Evolutionary conservation across 257 asterid species (phyloP).

Genomic region (Catharanthus roseus): DNA sequence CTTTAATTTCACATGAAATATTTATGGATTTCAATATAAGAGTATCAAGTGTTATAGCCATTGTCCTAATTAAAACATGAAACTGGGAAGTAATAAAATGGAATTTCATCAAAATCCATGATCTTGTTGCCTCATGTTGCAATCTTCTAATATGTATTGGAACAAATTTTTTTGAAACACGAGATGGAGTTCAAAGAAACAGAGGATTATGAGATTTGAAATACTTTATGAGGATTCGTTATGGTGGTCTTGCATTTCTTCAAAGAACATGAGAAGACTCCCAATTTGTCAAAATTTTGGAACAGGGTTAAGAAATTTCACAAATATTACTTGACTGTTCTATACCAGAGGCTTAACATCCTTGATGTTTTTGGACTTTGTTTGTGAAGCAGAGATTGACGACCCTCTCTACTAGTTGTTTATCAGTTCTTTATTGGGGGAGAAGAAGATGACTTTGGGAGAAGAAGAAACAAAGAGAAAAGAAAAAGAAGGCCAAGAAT

Average conservation of each 20-base stretch:
- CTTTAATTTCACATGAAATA: conserved; percentile 41
- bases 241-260: conserved; percentile 44
- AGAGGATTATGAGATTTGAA: conserved; percentile 35
- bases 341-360: too few species aligned
- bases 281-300: conserved; percentile 53
- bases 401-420: too few species aligned
- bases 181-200: conserved; percentile 62
- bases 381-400: too few species aligned
- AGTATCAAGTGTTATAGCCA: conserved; percentile 63
- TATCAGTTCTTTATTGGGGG: too few species aligned
- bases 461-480: too few species aligned
- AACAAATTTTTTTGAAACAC: conserved; percentile 50
- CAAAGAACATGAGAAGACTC: conserved; percentile 53
- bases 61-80: conserved; percentile 32
- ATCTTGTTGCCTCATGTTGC: conserved; percentile 51
- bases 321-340: too few species aligned
- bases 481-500: too few species aligned
- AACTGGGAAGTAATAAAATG: conserved; percentile 43
- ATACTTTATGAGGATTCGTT: not conserved
- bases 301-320: too few species aligned
- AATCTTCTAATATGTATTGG: conserved; percentile 55
- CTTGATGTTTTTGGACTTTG: too few species aligned
- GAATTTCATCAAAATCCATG: conserved; percentile 54
- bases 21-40: conserved; percentile 38
- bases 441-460: too few species aligned